Conservation (phyloP, 2,329 filamentous ascomycete genomes). For the Nemania sp. region DNA sequence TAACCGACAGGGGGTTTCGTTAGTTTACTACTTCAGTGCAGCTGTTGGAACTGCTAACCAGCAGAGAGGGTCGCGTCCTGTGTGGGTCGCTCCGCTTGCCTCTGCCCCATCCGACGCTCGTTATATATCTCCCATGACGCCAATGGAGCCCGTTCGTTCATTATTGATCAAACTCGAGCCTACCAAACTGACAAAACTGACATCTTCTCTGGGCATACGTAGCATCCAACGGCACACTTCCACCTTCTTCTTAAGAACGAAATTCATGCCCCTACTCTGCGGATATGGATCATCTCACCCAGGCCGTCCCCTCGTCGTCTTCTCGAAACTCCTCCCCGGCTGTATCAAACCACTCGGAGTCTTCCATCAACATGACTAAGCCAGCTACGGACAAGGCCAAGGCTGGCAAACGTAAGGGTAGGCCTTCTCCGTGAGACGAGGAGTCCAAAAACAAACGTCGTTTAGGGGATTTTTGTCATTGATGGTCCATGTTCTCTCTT, state of each 20-base stretch:
- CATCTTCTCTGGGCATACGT: conserved; percentile 14
- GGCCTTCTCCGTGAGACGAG: conserved; percentile 1
- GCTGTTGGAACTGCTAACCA: conserved; percentile 19
- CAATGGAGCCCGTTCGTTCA: conserved; percentile 23
- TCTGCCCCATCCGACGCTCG: conserved; percentile 19
- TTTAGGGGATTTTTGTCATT: conserved; percentile 1
- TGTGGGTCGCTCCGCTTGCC: conserved; percentile 26
- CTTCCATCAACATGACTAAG: conserved; percentile 36
- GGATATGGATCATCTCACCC: conserved; percentile 26
- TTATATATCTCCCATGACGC: conserved; percentile 34
- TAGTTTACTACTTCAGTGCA: conserved; percentile 15
- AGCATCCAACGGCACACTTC: conserved; percentile 1
- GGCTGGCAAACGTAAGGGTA: conserved; percentile 42
- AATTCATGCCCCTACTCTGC: conserved; percentile 7
- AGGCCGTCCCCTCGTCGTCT: conserved; percentile 14
- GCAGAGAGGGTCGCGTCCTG: conserved; percentile 21
- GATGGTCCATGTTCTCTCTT: conserved; percentile 13
- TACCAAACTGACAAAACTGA: conserved; percentile 11
- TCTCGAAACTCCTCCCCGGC: conserved; percentile 23
- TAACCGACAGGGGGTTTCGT: conserved; percentile 23
- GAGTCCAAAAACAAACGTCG: background rate
- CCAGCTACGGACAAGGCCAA: conserved; percentile 31
- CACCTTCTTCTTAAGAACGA: conserved; percentile 22
- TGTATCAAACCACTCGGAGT: conserved; percentile 22
- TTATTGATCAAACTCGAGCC: conserved; percentile 24